Evolutionary conservation across 164 flowering plant species (phyloP).

Genomic region (Magnolia sinica): DNA sequence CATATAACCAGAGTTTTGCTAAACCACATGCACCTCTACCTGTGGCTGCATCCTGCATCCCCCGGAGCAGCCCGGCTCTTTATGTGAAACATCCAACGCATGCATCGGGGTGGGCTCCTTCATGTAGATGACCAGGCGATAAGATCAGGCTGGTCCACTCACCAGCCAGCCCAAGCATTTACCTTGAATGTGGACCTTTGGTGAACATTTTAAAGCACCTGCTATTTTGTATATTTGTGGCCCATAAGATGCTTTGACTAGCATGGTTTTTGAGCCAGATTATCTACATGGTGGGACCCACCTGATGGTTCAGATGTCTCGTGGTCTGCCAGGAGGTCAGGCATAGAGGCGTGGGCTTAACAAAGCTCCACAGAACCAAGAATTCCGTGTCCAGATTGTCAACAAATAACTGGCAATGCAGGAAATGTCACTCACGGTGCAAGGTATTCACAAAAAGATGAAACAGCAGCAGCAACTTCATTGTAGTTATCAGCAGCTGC

Average conservation of each 20-base stretch:
- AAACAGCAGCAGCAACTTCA: conserved; percentile 76
- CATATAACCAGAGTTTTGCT: neutral
- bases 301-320: neutral
- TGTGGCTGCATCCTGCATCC: too few species aligned
- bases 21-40: neutral
- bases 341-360: neutral
- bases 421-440: conserved; percentile 74
- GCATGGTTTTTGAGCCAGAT: neutral
- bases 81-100: too few species aligned
- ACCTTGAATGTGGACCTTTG: too few species aligned
- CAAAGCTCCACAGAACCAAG: neutral
- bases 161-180: too few species aligned
- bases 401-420: neutral
- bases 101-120: neutral
- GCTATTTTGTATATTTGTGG: too few species aligned
- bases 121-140: neutral
- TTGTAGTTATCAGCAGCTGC: conserved; percentile 76
- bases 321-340: neutral
- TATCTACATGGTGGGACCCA: neutral
- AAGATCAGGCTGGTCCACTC: too few species aligned
- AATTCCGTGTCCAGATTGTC: neutral
- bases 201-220: too few species aligned
- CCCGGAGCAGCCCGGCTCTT: too few species aligned
- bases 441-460: conserved; percentile 94
- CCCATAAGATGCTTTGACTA: too few species aligned